Base-by-base conservation (phyloP, 176 grass and related monocot species). In the Pontederia crassipes region DNA sequence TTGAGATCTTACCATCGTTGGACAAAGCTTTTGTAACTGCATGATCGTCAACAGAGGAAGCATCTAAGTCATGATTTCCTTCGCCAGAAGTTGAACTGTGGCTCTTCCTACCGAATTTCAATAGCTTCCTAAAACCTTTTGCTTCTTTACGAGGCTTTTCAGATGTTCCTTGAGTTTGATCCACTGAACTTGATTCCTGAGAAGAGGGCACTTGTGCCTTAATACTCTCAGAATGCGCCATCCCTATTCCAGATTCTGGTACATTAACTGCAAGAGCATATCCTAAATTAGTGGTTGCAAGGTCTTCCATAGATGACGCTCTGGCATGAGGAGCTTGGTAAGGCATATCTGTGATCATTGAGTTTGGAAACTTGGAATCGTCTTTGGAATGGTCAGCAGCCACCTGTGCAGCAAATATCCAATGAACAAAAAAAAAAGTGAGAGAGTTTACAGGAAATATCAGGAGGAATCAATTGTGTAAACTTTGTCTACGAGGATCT, bases 81-180 rank as follows among this genome's bases (percentile, higher is more conserved):
- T 85, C 82, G 4, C 67, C 70, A 52, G 61, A 71, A 62, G 66
- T 24, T 65, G 81, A 84, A 46, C 51, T n/a, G 12, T 89, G 79
- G 70, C 49, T 79, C 82, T 87, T 96, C 72, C 81, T 87, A 58
- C 86, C 91, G 59, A 96, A 90, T 71, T 90, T 96, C 69, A 90
- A 66, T 66, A 96, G 75, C 75, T 96, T 96, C 55, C 81, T 86
- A 32, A 96, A 85, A 4, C 91, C 91, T 77, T 83, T 89, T 69
- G 78, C 67, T 72, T 84, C 91, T 69, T 90, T 90, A 67, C 68
- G 79, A 66, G 78, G 59, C 52, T 75, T 79, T 26, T 75, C 62
- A 59, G 46, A 60, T 68, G 66, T 57, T 15, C 69, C 80, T 64
- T 72, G 78, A 15, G 46, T 77, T 51, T 82, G 71, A 62, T 80